These are phyloP conservation scores for Hebeloma cylindrosporum DNA, from an alignment of 768 basidiomycete genomes.

Conservation along the genomic window DNA sequence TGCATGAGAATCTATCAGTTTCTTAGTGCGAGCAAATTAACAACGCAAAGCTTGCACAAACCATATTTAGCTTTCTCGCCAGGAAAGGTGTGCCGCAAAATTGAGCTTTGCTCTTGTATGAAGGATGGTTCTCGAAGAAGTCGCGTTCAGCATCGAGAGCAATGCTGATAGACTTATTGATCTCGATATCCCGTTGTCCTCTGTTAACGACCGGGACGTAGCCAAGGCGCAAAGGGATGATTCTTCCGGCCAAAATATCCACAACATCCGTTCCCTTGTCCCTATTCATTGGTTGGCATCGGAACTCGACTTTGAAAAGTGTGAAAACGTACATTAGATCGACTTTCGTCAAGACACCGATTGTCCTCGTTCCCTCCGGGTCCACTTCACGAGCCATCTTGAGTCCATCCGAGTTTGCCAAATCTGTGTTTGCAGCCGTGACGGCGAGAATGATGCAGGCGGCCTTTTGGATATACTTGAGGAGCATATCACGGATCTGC, in stretches of 20 bases:
- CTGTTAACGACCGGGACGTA: constrained; percentile 99
- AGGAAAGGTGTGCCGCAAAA: constrained; percentile 98
- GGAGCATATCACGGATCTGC: constrained; percentile 95
- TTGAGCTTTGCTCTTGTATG: constrained; percentile 91
- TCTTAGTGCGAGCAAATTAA: constrained; percentile 2
- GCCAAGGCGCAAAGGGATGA: constrained; percentile 93
- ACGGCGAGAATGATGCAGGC: constrained; percentile 97
- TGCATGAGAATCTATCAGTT: constrained; percentile 85
- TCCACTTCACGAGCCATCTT: constrained; percentile 97
- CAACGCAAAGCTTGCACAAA: constrained; percentile 32
- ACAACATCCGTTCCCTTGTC: constrained; percentile 98
- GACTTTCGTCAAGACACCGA: constrained; percentile 97
- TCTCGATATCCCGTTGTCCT: constrained; percentile 96
- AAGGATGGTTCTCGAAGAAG: constrained; percentile 93
- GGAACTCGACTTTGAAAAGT: not conserved
- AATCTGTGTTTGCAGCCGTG: constrained; percentile 92
- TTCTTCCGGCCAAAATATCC: constrained; percentile 95
- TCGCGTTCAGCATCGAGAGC: constrained; percentile 89
- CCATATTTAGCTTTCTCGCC: constrained; percentile 92
- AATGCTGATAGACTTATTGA: constrained; percentile 75
- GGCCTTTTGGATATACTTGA: constrained; percentile 93
- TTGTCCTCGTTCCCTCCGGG: constrained; percentile 94
- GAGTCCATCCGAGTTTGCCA: constrained; percentile 97
- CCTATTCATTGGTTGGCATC: constrained; percentile 45
- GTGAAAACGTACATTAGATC: constrained; percentile 82